A percentile compares a stretch with the other conserved stretches of the same genome.
phyloP scores from a whole-genome alignment of 2,329 filamentous ascomycete genomes.

The Monosporascus sp. region DNA sequence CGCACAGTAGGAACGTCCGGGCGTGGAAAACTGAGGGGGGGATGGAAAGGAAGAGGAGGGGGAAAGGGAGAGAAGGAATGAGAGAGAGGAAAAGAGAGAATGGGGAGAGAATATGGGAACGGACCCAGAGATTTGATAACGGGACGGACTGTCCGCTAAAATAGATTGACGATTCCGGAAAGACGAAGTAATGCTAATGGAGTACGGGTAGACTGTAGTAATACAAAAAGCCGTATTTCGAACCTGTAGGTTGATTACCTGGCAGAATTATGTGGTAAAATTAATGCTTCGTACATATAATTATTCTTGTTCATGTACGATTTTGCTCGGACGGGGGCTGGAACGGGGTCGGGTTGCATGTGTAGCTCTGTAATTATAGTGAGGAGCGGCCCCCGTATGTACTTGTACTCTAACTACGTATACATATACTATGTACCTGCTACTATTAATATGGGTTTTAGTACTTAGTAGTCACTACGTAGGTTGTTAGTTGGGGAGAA shows the following conservation, averaged over 20 bases:
- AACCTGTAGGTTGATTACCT: not conserved
- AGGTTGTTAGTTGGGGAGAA: not conserved
- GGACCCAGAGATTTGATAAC: conserved; percentile 25
- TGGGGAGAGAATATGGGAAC: conserved; percentile 13
- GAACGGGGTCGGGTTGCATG: not conserved
- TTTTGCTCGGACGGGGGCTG: not conserved
- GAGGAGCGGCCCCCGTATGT: not conserved
- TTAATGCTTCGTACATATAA: not conserved
- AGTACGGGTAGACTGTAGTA: not conserved
- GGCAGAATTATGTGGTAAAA: not conserved
- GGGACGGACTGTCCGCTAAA: conserved; percentile 23
- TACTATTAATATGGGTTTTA: too few relatives aligned
- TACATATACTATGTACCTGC: not conserved
- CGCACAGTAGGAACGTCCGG: not conserved
- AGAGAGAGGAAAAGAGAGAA: conserved; percentile 6
- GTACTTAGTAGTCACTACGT: not conserved
- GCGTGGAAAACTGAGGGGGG: not conserved
- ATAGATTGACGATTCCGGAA: conserved; percentile 6
- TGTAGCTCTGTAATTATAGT: not conserved
- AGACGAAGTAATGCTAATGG: not conserved
- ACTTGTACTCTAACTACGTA: not conserved
- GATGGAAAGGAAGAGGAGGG: conserved; percentile 3
- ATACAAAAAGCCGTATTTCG: not conserved
- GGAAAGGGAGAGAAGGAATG: conserved; percentile 6
- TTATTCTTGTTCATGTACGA: not conserved